A percentile compares a stretch with the other conserved stretches of the same genome.
Conservation (phyloP, 2,329 filamentous ascomycete species). For the Coniochaeta sp. region DNA sequence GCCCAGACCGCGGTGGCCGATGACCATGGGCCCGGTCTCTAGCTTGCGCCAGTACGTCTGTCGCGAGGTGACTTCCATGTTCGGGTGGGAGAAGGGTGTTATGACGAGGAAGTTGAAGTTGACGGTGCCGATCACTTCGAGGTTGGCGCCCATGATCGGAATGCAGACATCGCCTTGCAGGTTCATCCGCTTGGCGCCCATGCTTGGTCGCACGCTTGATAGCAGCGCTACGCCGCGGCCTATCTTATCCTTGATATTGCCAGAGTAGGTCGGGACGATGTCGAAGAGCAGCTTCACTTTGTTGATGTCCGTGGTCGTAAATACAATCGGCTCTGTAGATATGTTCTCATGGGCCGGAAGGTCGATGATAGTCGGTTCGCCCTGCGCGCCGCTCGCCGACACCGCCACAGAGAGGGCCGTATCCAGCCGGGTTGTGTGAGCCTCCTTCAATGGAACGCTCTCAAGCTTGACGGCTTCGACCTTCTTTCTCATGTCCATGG, state of each 20-base stretch:
- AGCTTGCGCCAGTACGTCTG: conserved; percentile 97
- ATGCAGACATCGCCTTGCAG: conserved; percentile 89
- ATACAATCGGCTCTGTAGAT: conserved; percentile 86
- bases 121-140: conserved; percentile 89
- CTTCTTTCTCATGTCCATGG: conserved; percentile 86
- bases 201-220: conserved; percentile 72
- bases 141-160: conserved; percentile 74
- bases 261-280: conserved; percentile 90
- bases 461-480: conserved; percentile 79
- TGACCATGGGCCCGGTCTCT: conserved; percentile 70
- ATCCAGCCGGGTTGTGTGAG: conserved; percentile 87
- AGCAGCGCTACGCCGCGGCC: conserved; percentile 84
- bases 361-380: conserved; percentile 85
- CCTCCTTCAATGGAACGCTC: conserved; percentile 77
- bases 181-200: conserved; percentile 83
- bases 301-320: conserved; percentile 67
- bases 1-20: conserved; percentile 68
- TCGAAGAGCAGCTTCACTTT: conserved; percentile 91
- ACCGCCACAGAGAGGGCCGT: conserved; percentile 89
- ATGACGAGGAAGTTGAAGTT: conserved; percentile 97
- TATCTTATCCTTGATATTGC: conserved; percentile 79
- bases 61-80: conserved; percentile 83
- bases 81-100: conserved; percentile 87
- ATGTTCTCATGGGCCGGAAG: conserved; percentile 91
- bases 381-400: conserved; percentile 74